Conservation (phyloP, 2,329 filamentous ascomycete species). For the Curvularia verruculosa region DNA sequence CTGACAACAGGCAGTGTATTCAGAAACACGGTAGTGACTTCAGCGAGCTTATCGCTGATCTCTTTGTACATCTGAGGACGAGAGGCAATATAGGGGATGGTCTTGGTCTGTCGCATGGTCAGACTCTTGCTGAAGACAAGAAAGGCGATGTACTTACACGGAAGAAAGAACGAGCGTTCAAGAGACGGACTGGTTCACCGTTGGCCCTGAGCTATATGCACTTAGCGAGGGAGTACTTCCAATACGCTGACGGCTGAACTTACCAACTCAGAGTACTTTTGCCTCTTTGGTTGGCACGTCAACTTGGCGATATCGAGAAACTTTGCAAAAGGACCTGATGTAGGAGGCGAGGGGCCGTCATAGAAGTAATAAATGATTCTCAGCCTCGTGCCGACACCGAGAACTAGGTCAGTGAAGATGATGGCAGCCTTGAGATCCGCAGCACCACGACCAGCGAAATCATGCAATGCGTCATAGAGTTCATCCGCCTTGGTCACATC, state of each 20-base stretch:
- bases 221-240: constrained; percentile 1
- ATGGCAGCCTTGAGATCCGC: constrained; percentile 33
- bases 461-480: constrained; percentile 45
- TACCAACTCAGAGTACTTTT: constrained; percentile 45
- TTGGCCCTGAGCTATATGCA: constrained; percentile 21
- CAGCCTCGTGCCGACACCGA: constrained; percentile 11
- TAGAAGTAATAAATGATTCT: constrained; percentile 33
- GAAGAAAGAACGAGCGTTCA: constrained; percentile 29
- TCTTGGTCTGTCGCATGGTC: constrained; percentile 27
- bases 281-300: constrained; percentile 27
- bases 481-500: constrained; percentile 30
- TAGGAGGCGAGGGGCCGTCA: constrained; percentile 38
- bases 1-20: constrained; percentile 14
- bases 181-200: constrained; percentile 15
- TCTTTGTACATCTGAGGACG: constrained; percentile 44
- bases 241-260: constrained; percentile 6
- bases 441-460: constrained; percentile 36
- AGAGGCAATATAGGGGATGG: constrained; percentile 31
- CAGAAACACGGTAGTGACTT: constrained; percentile 34
- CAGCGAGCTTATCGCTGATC: constrained; percentile 39
- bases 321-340: constrained; percentile 37
- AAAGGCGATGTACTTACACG: constrained; percentile 18
- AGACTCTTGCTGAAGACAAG: constrained; percentile 9
- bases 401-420: constrained; percentile 26
- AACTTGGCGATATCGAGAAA: constrained; percentile 40